Evolutionary conservation across 2,329 filamentous ascomycete species (phyloP), one percentile per base, ranked within the genome.

Genomic region (Ophiostoma piceae): DNA sequence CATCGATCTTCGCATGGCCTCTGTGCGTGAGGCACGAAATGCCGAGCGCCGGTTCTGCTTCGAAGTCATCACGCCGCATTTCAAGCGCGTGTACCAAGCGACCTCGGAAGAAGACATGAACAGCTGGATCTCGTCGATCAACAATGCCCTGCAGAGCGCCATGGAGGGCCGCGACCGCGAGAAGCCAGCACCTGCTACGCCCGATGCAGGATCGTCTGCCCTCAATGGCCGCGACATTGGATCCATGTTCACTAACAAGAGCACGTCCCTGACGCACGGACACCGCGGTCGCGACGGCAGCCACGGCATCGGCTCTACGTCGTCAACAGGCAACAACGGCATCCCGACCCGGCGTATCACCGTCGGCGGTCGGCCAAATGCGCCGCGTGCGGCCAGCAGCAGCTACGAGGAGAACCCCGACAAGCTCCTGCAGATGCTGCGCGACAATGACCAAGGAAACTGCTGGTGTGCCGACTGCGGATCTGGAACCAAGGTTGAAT

Each of bases 51-150:
- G 95, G 5, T 99, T 99, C 79, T 98, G 94, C 79, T 99, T 99
- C 75, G 95, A 99, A 80, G 92, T 99, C 68, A 98, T 99, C 71
- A 99, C 95, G 0, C 96, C 96, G 9, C 92, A 95, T 67, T 98
- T 90, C 79, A 98, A 96, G 75, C 89, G 95, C 69, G 94, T 98
- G 19, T 99, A 98, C 79, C 95, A 99, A 80, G 95, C 94, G 57
- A 97, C 94, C 1, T 97, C 94, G 0, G 95, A 98, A 79, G 95
- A 99, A 54, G 95, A 99, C 76, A 96, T 99, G 92, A 93, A 90
- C 77, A 94, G 88, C 74, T 99, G 95, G 95, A 99, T 99, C 75
- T 85, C 87, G 29, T 90, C 95, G 26, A 96, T 99, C 81, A 99
- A 99, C 79, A 99, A 98, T 76, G 96, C 95, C 11, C 82, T 98